Evolutionary conservation across 768 basidiomycete genomes (phyloP).

Genomic region (Lentinula guzmanii): DNA sequence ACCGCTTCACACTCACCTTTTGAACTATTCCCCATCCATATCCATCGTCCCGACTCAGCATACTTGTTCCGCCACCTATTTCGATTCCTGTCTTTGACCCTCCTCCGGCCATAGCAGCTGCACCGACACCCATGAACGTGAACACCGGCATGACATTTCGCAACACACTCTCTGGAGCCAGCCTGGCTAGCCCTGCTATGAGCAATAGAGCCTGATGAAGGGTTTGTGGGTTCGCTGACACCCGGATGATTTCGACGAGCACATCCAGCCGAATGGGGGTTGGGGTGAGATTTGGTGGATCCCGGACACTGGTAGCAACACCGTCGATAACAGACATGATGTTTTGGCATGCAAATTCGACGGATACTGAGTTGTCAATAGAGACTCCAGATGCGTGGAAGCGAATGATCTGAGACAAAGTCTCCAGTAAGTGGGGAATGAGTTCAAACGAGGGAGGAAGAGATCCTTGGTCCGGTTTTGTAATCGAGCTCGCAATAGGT

Average conservation of each 20-base stretch:
- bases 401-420: constrained; percentile 53
- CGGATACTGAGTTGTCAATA: neutral
- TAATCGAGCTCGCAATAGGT: neutral
- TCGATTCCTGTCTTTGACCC: neutral
- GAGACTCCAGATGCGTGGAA: constrained; percentile 28
- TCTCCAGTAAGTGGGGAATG: constrained; percentile 65
- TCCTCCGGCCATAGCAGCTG: neutral
- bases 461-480: constrained; percentile 19
- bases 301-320: constrained; percentile 26
- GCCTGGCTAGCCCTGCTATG: constrained; percentile 74
- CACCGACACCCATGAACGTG: constrained; percentile 82
- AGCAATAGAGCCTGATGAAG: constrained; percentile 89
- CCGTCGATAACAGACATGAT: neutral
- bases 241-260: constrained; percentile 83
- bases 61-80: neutral
- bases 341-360: constrained; percentile 1
- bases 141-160: constrained; percentile 98
- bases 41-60: constrained; percentile 57
- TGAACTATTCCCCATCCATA: constrained; percentile 96
- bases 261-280: constrained; percentile 74
- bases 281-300: constrained; percentile 43
- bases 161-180: constrained; percentile 86
- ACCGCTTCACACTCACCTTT: constrained; percentile 43
- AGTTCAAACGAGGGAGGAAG: constrained; percentile 70
- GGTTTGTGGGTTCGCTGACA: constrained; percentile 87